Conservation (phyloP, 495 filamentous ascomycete genomes). For the Hypoxylon trugodes region DNA sequence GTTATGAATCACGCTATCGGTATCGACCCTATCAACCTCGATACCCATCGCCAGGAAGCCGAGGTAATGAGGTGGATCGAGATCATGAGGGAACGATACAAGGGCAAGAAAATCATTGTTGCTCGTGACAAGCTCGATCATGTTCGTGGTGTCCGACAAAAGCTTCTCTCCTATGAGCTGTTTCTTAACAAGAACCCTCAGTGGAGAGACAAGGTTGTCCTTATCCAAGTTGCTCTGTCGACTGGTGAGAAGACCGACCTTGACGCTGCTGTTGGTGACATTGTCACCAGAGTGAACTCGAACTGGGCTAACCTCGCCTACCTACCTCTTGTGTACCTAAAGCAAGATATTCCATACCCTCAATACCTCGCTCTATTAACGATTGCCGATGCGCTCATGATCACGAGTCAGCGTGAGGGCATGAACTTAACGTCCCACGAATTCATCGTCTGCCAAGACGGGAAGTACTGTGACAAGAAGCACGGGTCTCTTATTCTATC, state of each 20-base stretch:
- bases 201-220: constrained; percentile 83
- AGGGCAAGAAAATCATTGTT: constrained; percentile 87
- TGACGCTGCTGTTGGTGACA: constrained; percentile 86
- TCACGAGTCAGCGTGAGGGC: constrained; percentile 90
- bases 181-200: constrained; percentile 93
- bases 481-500: constrained; percentile 88
- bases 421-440: constrained; percentile 96
- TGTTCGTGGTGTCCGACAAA: constrained; percentile 88
- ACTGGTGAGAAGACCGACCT: constrained; percentile 86
- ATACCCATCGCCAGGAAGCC: constrained; percentile 71
- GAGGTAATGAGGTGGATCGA: constrained; percentile 81
- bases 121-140: constrained; percentile 92
- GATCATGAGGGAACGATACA: constrained; percentile 79
- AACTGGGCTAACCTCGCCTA: constrained; percentile 86
- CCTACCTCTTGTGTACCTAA: constrained; percentile 90
- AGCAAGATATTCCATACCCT: constrained; percentile 89
- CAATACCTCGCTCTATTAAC: constrained; percentile 90
- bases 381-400: constrained; percentile 89
- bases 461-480: constrained; percentile 74
- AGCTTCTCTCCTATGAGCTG: constrained; percentile 89
- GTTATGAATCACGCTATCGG: constrained; percentile 79
- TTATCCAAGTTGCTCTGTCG: constrained; percentile 92
- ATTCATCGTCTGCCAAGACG: constrained; percentile 92
- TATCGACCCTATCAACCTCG: constrained; percentile 81
- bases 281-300: constrained; percentile 91